phyloP scores from a whole-genome alignment of 495 filamentous ascomycete species.

The Talaromyces adpressus region DNA sequence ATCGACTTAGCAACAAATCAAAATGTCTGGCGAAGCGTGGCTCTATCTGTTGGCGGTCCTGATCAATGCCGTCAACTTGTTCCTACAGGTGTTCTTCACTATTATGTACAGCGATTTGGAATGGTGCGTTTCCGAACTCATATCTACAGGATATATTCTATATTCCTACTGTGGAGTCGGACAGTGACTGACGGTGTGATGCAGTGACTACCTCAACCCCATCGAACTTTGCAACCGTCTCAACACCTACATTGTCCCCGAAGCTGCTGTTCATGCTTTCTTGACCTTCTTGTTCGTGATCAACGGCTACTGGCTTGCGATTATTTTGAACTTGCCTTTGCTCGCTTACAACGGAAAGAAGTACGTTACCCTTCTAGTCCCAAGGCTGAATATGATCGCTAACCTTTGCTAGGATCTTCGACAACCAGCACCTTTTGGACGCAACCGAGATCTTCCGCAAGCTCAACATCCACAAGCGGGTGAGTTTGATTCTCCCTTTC shows the following conservation, averaged over 20 bases:
- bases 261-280: constrained; percentile 95
- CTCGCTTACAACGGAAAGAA: constrained; percentile 95
- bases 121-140: constrained; percentile 56
- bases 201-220: constrained; percentile 99
- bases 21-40: constrained; percentile 99
- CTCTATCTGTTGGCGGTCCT: constrained; percentile 96
- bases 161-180: background rate
- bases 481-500: constrained; percentile 34
- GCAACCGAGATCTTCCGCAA: constrained; percentile 99
- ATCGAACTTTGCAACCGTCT: constrained; percentile 99
- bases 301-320: constrained; percentile 97
- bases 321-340: constrained; percentile 87
- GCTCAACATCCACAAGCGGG: constrained; percentile 98
- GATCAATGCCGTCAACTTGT: constrained; percentile 99
- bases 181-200: constrained; percentile 1
- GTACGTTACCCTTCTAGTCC: constrained; percentile 42
- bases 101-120: constrained; percentile 99
- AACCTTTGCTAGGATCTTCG: constrained; percentile 63
- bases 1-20: constrained; percentile 20
- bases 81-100: constrained; percentile 99
- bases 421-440: constrained; percentile 94
- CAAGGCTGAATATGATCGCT: constrained; percentile 18
- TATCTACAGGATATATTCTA: no score
- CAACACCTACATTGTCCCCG: constrained; percentile 98
- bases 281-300: constrained; percentile 91